Evolutionary conservation across 1,284 basidiomycete species (phyloP), one percentile per base, ranked within the genome.

Genomic region (Macrocystidia cucumis): DNA sequence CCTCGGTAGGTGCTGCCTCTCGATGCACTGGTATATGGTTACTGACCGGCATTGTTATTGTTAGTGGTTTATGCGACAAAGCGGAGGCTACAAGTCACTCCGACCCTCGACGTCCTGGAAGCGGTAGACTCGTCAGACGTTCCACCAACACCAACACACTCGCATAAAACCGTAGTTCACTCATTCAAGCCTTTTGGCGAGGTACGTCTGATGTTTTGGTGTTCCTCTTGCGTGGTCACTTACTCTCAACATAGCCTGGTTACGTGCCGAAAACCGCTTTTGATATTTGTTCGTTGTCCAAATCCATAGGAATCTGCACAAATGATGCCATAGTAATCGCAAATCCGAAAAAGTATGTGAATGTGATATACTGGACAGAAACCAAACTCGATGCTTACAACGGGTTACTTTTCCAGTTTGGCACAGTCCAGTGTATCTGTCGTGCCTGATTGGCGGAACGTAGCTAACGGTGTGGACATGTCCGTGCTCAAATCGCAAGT

Each of bases 1-100:
- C 2, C 52, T 84, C 24, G 46, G 81, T 83, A 44, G 49, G 57
- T 52, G 1, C 6, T 7, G 30, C 19, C n/a, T 39, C 2, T 32
- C 38, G n/a, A 4, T 7, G 8, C 19, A n/a, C 20, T 36, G 2
- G 23, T 21, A 4, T 25, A 22, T 33, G 5, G 12, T 4, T 5
- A 9, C 12, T 28, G 11, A 30, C 14, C 24, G 21, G 34, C 4
- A 23, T 14, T 27, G 11, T 31, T 13, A 14, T 30, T 36, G 25
- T 16, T 38, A 87, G 85, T 88, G 27, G 63, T 84, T 16, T 87
- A 77, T 55, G 72, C 72, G 5, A 61, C 69, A 19, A 86, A 80
- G 56, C 67, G 66, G 32, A 64, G 78, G 29, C 49, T 83, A 28
- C 72, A 79, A 41, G 56, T 69, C 2, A 70, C 69, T 8, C 47